A percentile compares a stretch with the other conserved stretches of the same genome.
Conservation (phyloP, 441 rosid genomes). For the Euphorbia neoarborescens region DNA sequence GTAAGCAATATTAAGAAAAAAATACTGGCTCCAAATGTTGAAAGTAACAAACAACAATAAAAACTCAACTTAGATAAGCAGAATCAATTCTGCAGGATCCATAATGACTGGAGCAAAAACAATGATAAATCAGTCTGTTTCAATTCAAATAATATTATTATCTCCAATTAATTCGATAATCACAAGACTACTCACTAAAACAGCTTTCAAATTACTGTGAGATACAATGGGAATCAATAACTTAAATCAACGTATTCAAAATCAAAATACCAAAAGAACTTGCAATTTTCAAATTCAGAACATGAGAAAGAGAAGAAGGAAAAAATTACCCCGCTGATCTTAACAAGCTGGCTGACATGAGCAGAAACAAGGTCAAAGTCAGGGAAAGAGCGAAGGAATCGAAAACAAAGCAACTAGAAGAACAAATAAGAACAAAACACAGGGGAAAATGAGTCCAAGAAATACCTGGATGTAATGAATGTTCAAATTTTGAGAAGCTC, state of each 20-base stretch:
- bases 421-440: too few relatives aligned
- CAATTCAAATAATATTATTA: neutral
- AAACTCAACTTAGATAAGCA: neutral
- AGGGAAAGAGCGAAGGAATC: slow-evolving; percentile 35
- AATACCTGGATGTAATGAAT: too few relatives aligned
- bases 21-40: neutral
- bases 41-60: neutral
- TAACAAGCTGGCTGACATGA: slow-evolving; percentile 42
- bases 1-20: neutral
- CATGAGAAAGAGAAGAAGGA: neutral
- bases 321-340: slow-evolving; percentile 41
- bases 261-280: neutral
- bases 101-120: neutral
- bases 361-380: slow-evolving; percentile 46
- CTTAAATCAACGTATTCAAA: neutral
- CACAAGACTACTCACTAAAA: neutral
- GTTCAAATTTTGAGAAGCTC: too few relatives aligned
- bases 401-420: too few relatives aligned
- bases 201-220: neutral
- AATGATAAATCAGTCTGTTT: neutral
- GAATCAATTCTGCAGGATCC: neutral
- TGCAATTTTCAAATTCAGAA: neutral
- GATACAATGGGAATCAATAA: neutral
- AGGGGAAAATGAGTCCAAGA: too few relatives aligned
- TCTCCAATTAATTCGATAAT: neutral